Base-by-base conservation (phyloP, 805 yeast genomes). In the Kodamaea neixiangensis region DNA sequence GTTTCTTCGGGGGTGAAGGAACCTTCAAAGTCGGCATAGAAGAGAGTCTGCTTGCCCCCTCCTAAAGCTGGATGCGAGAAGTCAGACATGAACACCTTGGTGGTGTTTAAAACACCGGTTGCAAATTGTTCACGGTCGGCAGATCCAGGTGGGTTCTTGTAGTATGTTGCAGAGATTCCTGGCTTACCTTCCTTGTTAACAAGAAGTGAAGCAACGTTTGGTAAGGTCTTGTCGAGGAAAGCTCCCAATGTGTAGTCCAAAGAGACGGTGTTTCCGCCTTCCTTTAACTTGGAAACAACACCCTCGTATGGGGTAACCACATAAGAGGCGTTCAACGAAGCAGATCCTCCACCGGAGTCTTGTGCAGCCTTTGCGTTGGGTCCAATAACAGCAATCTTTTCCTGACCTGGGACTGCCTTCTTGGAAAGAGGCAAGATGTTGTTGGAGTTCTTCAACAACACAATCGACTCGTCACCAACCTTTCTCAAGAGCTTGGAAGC, bases 291-390 rank as follows among this genome's bases (percentile, higher is more conserved):
- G n/a, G 62, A 55, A 10, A 60, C 49, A 49, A 81, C 75, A 17
- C 78, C 82, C 15, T 79, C 77, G 41, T 62, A 73, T 3, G 83
- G 83, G 9, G 81, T 66, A 7, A 78, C 70, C 15, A 72, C 65
- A 61, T 80, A 77, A 59, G 78, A 73, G 3, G 82, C 75, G 20
- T 66, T 64, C 54, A 79, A 64, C 7, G 81, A 69, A 38, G 86
- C 85, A 18, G 86, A 81, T 7, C 87, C 87, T 54, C 87, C 87
- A 53, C 87, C 87, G 21, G 81, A 76, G 53, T 71, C 78, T 37
- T 76, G 73, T 6, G 81, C 68, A 44, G 60, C 64, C 54, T 72
- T 78, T 18, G 81, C 86, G 55, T 79, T 80, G 35, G 86, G 86
- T 3, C 88, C 88, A 58, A 83, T 78, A 17, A 83, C 78, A 1